Percentiles rank a stretch among this genome's conserved stretches.
Conservation (phyloP, 495 filamentous ascomycete genomes). For the Neurospora sp. region DNA sequence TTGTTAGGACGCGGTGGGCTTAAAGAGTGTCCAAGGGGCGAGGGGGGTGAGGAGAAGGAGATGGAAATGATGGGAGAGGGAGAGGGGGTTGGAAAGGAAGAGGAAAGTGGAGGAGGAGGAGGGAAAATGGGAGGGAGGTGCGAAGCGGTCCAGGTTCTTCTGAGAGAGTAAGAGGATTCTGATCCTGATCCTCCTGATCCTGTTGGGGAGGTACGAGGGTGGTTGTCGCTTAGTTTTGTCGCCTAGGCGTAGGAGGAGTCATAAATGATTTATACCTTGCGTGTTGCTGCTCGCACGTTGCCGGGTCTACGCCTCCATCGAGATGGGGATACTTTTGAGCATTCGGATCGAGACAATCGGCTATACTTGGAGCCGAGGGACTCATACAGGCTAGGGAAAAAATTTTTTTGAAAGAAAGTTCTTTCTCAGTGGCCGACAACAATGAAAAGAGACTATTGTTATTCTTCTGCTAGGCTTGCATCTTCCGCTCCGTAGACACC, state of each 20-base stretch:
- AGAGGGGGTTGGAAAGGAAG: background rate
- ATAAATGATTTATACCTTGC: background rate
- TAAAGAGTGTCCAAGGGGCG: background rate
- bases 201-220: background rate
- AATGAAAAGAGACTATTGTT: no score
- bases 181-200: background rate
- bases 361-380: no score
- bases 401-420: no score
- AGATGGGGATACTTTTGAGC: no score
- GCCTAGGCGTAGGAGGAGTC: background rate
- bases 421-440: no score
- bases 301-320: no score
- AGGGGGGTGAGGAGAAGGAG: background rate
- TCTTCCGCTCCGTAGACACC: no score
- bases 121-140: background rate
- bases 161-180: background rate
- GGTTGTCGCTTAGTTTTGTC: background rate
- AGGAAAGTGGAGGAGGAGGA: background rate
- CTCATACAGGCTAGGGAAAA: no score
- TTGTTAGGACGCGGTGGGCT: slow-evolving; percentile 25
- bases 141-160: background rate
- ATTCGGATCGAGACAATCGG: no score
- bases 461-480: no score
- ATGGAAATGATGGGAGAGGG: background rate
- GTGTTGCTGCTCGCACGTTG: background rate